A percentile compares a stretch with the other conserved stretches of the same genome.
Conservation (phyloP, 331 rosid species). For the Prunus yedoensis region DNA sequence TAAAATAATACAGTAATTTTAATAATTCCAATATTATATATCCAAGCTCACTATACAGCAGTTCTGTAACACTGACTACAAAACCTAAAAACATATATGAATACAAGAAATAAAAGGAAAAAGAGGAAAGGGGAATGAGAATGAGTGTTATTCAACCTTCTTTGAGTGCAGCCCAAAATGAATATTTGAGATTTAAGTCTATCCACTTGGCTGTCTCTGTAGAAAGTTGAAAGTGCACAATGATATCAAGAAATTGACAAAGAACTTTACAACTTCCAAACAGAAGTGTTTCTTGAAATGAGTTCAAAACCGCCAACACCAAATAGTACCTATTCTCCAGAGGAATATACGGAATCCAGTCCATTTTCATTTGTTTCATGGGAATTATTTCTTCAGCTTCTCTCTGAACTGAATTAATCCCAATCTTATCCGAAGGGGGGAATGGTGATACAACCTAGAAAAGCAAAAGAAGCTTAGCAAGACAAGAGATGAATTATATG, state of each 20-base stretch:
- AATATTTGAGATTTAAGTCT: conserved; percentile 73
- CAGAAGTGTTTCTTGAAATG: background rate
- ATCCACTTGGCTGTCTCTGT: conserved; percentile 81
- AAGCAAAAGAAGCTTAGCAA: conserved; percentile 8
- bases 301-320: conserved; percentile 1
- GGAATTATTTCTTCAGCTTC: conserved; percentile 89
- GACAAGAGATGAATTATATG: background rate
- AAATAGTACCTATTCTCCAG: conserved; percentile 59
- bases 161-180: conserved; percentile 81
- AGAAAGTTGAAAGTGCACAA: conserved; percentile 22
- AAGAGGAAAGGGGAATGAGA: background rate
- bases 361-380: conserved; percentile 95
- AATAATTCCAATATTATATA: background rate
- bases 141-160: conserved; percentile 49
- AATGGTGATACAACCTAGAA: conserved; percentile 78
- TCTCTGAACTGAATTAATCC: conserved; percentile 80
- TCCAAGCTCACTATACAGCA: background rate
- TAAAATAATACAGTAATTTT: background rate
- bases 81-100: background rate
- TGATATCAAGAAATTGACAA: background rate
- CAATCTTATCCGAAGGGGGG: conserved; percentile 94
- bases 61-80: background rate
- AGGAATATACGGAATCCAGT: conserved; percentile 90
- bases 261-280: conserved; percentile 19
- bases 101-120: conserved; percentile 1